Conservation (phyloP, 1,139 yeast genomes). For the Saccharomyces hybrid region DNA sequence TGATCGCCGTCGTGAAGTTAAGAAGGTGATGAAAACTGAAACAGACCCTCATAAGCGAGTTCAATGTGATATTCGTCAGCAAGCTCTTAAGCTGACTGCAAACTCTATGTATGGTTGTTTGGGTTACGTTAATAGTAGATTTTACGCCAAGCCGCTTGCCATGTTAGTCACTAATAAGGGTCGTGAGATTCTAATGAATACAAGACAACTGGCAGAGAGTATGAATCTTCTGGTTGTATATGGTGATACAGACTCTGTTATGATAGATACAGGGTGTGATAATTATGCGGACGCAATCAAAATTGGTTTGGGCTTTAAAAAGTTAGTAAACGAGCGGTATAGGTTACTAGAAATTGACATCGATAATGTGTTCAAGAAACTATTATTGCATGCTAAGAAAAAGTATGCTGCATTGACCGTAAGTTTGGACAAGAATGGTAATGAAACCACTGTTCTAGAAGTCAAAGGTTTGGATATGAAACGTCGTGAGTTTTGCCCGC, state of each 20-base stretch:
- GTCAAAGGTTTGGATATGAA: conserved; percentile 96
- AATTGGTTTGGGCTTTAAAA: conserved; percentile 80
- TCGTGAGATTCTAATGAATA: conserved; percentile 88
- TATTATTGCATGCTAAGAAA: conserved; percentile 90
- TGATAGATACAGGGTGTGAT: conserved; percentile 87
- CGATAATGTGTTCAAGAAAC: conserved; percentile 82
- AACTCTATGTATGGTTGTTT: conserved; percentile 99
- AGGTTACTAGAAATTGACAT: conserved; percentile 85
- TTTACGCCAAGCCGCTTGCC: conserved; percentile 93
- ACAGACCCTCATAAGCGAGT: conserved; percentile 55
- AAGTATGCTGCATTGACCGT: conserved; percentile 90
- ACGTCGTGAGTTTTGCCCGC: conserved; percentile 91
- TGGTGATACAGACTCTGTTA: conserved; percentile 98
- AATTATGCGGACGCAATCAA: conserved; percentile 64
- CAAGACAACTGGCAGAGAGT: conserved; percentile 86
- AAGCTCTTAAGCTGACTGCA: conserved; percentile 92
- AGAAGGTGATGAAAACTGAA: conserved; percentile 73
- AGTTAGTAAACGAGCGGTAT: conserved; percentile 81
- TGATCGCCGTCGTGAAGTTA: conserved; percentile 87
- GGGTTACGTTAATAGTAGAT: conserved; percentile 86
- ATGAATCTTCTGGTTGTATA: conserved; percentile 80
- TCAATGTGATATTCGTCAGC: conserved; percentile 92
- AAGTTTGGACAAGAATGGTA: conserved; percentile 41
- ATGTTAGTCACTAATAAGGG: conserved; percentile 94
- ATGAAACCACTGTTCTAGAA: conserved; percentile 54